Percentiles rank a stretch among this genome's conserved stretches.
phyloP scores from a whole-genome alignment of 108 stramenopile species.

The Hondaea fermentalgiana region DNA sequence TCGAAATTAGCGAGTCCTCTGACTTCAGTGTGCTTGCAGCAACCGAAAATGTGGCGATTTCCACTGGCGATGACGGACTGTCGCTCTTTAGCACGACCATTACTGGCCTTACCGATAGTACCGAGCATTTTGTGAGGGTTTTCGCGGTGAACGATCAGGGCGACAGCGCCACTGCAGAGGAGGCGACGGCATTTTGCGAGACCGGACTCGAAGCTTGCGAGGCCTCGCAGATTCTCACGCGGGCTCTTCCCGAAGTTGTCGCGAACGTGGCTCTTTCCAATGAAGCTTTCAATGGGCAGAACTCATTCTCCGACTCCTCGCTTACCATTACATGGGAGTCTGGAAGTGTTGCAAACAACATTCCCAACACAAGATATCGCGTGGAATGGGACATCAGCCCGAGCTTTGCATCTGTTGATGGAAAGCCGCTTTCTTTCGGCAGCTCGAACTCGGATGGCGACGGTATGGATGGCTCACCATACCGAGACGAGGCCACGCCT shows the following conservation, averaged over 20 bases:
- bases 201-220: not conserved
- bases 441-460: not conserved
- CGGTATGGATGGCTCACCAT: not conserved
- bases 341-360: constrained; percentile 45
- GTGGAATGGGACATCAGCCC: constrained; percentile 45
- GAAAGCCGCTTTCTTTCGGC: not conserved
- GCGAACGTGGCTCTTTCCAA: not conserved
- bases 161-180: constrained; percentile 24
- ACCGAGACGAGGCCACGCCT: not conserved
- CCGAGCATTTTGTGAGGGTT: constrained; percentile 45
- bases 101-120: constrained; percentile 38
- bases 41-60: not conserved
- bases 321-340: constrained; percentile 44
- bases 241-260: not conserved
- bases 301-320: constrained; percentile 24
- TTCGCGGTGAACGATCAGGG: constrained; percentile 41
- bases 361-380: constrained; percentile 36
- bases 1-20: not conserved
- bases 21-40: not conserved
- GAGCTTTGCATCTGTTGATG: constrained; percentile 30
- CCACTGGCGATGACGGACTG: not conserved
- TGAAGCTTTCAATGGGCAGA: constrained; percentile 27
- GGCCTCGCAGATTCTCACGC: not conserved
- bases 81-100: constrained; percentile 30
- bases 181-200: not conserved